Conservation (phyloP, 2,329 filamentous ascomycete species). For the Neophaeococcomyces aloes region DNA sequence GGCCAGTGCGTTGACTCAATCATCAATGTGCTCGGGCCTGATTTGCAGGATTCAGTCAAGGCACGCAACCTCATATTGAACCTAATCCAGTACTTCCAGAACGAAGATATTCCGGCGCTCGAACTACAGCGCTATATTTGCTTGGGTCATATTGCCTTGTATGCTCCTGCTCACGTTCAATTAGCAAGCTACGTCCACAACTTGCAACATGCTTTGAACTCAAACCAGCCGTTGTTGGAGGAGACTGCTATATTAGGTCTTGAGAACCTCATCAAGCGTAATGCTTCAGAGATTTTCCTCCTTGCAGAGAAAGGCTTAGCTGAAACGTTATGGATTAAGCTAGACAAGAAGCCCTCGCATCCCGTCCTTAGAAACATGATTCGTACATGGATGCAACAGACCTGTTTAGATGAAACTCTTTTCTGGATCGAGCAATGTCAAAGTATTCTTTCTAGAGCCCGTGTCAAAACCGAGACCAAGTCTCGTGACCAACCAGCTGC, state of each 20-base stretch:
- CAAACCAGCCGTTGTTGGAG: slow-evolving; percentile 56
- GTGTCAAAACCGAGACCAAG: slow-evolving; percentile 50
- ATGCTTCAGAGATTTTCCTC: slow-evolving; percentile 69
- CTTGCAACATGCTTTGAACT: slow-evolving; percentile 67
- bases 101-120: slow-evolving; percentile 60
- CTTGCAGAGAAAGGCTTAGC: slow-evolving; percentile 71
- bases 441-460: slow-evolving; percentile 76
- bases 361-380: slow-evolving; percentile 78
- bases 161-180: slow-evolving; percentile 77
- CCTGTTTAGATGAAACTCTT: slow-evolving; percentile 65
- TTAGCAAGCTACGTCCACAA: slow-evolving; percentile 73
- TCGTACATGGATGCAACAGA: slow-evolving; percentile 86
- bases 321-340: slow-evolving; percentile 80
- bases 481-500: slow-evolving; percentile 26
- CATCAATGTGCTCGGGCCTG: slow-evolving; percentile 90
- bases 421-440: slow-evolving; percentile 88
- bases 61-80: slow-evolving; percentile 86
- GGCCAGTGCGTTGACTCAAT: slow-evolving; percentile 86
- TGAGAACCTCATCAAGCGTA: slow-evolving; percentile 89
- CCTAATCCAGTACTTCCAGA: slow-evolving; percentile 70
- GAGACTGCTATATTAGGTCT: slow-evolving; percentile 78
- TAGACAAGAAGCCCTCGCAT: slow-evolving; percentile 67
- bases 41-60: slow-evolving; percentile 84
- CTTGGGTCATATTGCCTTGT: slow-evolving; percentile 81
- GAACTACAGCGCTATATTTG: slow-evolving; percentile 71